Base-by-base conservation (phyloP, 2,329 filamentous ascomycete genomes). In the Trichoderma lentiforme region DNA sequence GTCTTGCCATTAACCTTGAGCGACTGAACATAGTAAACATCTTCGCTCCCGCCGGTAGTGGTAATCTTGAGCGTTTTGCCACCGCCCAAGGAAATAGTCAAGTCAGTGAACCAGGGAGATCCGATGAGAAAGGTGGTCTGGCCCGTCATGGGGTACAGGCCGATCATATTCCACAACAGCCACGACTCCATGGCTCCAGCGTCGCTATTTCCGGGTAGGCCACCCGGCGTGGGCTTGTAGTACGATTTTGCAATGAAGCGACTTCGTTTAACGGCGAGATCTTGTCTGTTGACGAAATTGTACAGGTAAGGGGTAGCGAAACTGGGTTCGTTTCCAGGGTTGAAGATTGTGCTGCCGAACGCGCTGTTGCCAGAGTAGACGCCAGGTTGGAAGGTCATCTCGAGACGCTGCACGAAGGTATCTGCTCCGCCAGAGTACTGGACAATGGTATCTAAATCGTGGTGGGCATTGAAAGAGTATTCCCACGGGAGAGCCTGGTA, bases 141-240 rank as follows among this genome's bases (percentile, higher is more conserved):
- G 0, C 89, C 90, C 0, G 90, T 91, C 73, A 93, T 82, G 1
- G 90, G 91, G 74, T 91, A 92, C 32, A 92, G 80, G 2, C 90
- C 90, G 47, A 92, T 85, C 86, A 91, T 91, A 74, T 87, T 88
- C 88, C 91, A 93, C 9, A 92, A 80, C 3, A 91, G 79, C 88
- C 90, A 92, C 8, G 87, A 89, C 77, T 93, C 90, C 90, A 93
- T 92, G 15, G 91, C 89, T 7, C 91, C 91, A 2, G 90, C 90
- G 78, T 93, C 91, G 58, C 87, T 89, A 79, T 93, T 93, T 0
- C 91, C 91, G 0, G 91, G 91, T 0, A 93, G 82, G 0, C 91
- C 91, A 8, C 76, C 77, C 0, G 83, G 82, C 0, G 86, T 86
- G 1, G 86, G 83, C 63, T 82, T 83, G 80, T 92, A 92, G 80